Base-by-base conservation (phyloP, 1,139 yeast species). In the Torulaspora globosa region DNA sequence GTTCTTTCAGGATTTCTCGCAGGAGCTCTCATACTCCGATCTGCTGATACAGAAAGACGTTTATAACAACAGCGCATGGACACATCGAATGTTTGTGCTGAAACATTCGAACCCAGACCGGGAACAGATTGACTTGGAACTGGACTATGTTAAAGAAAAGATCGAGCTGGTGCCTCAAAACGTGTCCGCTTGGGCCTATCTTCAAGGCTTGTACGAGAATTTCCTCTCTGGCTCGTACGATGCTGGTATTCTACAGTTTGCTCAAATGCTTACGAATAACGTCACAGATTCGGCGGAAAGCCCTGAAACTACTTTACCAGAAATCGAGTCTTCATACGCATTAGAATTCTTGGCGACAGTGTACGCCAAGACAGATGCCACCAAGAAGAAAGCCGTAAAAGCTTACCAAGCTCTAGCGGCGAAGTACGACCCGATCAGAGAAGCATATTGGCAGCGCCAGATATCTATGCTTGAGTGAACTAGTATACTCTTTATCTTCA, bases 41-140 rank as follows among this genome's bases (percentile, higher is more conserved):
- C 52, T 55, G 15, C 66, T 78, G 55, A 66, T 94, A 9, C 66
- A 68, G 5, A 59, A 68, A 7, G 99, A 92, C 65, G 77, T 87
- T 16, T 73, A 88, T 57, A 92, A 92, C 68, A 94, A 92, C 65
- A 85, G 96, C 46, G 97, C 95, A 0, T 92, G 99, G 99, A 76
- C 82, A 47, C 95, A 87, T 66, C 73, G 97, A 44, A 85, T 72
- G 69, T 88, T 82, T 58, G 63, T 84, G 19, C 43, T 62, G 38
- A 53, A 54, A 35, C 51, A 57, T 28, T 32, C 51, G 15, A 39
- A 32, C 5, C 50, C 55, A 3, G 38, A 36, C 11, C 48, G 53
- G 2, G 50, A 63, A 24, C 58, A 59, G 37, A 47, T 59, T 11
- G 39, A 54, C 27, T 53, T 49, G 3, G 56, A 59, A 16, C 29